Base-by-base conservation (phyloP, 805 yeast genomes). In the Millerozyma miso region DNA sequence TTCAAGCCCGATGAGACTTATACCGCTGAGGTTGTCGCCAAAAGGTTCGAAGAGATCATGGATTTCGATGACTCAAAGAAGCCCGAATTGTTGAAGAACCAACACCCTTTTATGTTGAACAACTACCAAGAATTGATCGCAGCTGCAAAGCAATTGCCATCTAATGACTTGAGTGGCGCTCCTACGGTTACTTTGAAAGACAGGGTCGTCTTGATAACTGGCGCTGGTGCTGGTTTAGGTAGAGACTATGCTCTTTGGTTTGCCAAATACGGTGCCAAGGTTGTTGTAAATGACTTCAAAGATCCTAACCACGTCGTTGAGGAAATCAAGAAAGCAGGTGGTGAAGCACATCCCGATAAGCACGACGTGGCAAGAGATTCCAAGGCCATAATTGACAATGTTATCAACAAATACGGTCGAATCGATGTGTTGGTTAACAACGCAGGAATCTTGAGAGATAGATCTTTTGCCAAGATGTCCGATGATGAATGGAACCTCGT, bases 221-320 rank as follows among this genome's bases (percentile, higher is more conserved):
- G 99, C 49, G 90, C 97, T 34, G 97, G 97, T 49, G 83, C 86
- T 38, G 99, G 99, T 37, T 76, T 91, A 54, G 99, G 99, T 48
- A 81, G 84, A 60, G 85, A 89, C 45, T 95, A 91, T 67, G 96
- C 98, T 3, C 66, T 80, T 39, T 75, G 79, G 60, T 84, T 85
- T 60, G 97, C 95, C 43, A 83, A 78, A 62, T 87, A 87, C 55
- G 99, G 98, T 47, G 97, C 97, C 19, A 88, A 84, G 68, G 93
- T 91, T 47, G 95, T 93, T 35, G 93, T 91, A 31, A 91, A 93
- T 62, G 98, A 91, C 63, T 82, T 91, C 49, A 76, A 69, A 53
- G 84, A 88, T 60, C 89, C 97, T 2, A 64, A 74, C 36, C 62
- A 71, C 31, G 88, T 85, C 37, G 96, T 88, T 10, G 73, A 80